Conservation (phyloP, 345 rosid species). For the Ceriops decandra region DNA sequence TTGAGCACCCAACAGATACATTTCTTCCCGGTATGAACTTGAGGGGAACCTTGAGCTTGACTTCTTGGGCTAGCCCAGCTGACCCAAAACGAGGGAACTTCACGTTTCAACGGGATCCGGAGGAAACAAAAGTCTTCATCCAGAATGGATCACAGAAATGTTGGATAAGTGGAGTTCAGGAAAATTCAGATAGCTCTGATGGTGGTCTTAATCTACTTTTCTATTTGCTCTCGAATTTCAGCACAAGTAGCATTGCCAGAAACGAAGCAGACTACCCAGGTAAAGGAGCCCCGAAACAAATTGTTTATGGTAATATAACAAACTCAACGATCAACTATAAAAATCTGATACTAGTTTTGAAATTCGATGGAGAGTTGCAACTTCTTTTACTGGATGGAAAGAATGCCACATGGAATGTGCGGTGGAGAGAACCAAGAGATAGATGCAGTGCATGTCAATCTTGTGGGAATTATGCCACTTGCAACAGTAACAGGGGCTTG, state of each 20-base stretch:
- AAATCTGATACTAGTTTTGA: constrained; percentile 35
- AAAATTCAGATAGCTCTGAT: constrained; percentile 24
- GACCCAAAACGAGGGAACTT: constrained; percentile 65
- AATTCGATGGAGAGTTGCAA: constrained; percentile 30
- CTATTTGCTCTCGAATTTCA: constrained; percentile 45
- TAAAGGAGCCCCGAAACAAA: no score
- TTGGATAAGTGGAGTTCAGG: constrained; percentile 47
- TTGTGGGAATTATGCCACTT: constrained; percentile 44
- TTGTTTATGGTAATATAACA: no score
- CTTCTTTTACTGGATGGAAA: constrained; percentile 5
- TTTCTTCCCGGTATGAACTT: constrained; percentile 26
- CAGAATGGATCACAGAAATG: constrained; percentile 26
- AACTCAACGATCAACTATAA: no score
- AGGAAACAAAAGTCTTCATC: constrained; percentile 30
- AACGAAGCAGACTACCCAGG: no score
- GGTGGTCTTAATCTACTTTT: constrained; percentile 37
- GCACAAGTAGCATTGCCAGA: background rate
- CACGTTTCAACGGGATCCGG: constrained; percentile 40
- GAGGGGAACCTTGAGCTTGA: constrained; percentile 27
- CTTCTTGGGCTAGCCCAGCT: constrained; percentile 48
- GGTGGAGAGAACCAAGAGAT: constrained; percentile 35
- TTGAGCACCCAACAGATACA: constrained; percentile 20
- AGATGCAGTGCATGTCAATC: constrained; percentile 25
- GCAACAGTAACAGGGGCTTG: constrained; percentile 20
- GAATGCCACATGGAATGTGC: constrained; percentile 21